Conservation (phyloP, 1,284 basidiomycete genomes). For the Boletus chippewaensis region DNA sequence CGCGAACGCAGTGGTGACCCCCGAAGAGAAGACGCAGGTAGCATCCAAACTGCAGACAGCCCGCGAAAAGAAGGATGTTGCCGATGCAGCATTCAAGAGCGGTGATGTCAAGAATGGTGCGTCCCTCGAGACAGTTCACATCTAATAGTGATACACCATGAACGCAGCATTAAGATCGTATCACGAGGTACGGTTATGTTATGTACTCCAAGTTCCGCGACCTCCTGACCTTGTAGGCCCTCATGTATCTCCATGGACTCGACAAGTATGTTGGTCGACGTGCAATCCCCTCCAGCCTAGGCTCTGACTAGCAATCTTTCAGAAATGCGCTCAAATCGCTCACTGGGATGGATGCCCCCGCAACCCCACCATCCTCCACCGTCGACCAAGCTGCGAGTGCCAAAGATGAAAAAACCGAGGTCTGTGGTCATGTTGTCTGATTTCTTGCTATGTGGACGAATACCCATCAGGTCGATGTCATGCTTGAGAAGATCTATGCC, state of each 20-base stretch:
- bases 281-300: background rate
- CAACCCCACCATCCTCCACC: slow-evolving; percentile 21
- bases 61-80: slow-evolving; percentile 64
- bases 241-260: slow-evolving; percentile 64
- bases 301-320: background rate
- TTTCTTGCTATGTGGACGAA: background rate
- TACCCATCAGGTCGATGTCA: slow-evolving; percentile 51
- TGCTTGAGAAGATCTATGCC: slow-evolving; percentile 72
- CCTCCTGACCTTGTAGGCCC: slow-evolving; percentile 37
- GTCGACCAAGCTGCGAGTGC: slow-evolving; percentile 35
- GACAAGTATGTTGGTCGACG: slow-evolving; percentile 47
- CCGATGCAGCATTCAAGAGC: slow-evolving; percentile 67
- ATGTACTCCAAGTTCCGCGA: background rate
- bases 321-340: slow-evolving; percentile 50
- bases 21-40: slow-evolving; percentile 26
- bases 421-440: slow-evolving; percentile 17
- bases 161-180: slow-evolving; percentile 55
- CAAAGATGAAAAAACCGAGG: slow-evolving; percentile 49
- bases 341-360: slow-evolving; percentile 32
- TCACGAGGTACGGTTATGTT: slow-evolving; percentile 46
- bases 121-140: slow-evolving; percentile 16
- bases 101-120: slow-evolving; percentile 58
- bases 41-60: slow-evolving; percentile 52
- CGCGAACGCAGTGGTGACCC: slow-evolving; percentile 20
- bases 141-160: background rate